A percentile compares a stretch with the other conserved stretches of the same genome.
Evolutionary conservation across 192 early-diverging fungal species (phyloP).

Genomic region (Dimargaris xerosporica): DNA sequence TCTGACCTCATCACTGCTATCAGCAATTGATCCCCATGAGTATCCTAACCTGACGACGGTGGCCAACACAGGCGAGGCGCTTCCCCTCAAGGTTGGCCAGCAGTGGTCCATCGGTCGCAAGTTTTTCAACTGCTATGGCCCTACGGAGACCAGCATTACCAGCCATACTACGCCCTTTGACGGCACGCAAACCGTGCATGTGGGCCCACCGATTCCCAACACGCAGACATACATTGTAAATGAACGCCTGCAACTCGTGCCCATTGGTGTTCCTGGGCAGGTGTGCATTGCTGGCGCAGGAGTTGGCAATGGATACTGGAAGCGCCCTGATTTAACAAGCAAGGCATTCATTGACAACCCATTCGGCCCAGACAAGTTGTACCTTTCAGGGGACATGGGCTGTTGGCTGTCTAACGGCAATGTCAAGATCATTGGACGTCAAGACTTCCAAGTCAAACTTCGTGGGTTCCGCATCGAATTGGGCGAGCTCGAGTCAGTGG

Average conservation of each 20-base stretch:
- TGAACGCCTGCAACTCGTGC: constrained; percentile 10
- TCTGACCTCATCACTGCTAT: neutral
- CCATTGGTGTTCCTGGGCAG: constrained; percentile 21
- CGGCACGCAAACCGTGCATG: neutral
- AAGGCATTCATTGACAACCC: neutral
- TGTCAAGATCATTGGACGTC: neutral
- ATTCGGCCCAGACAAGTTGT: neutral
- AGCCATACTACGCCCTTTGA: neutral
- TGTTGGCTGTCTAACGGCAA: constrained; percentile 3
- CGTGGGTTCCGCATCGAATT: constrained; percentile 6
- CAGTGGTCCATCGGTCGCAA: neutral
- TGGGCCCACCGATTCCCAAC: constrained; percentile 17
- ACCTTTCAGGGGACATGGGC: neutral
- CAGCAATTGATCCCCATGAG: neutral
- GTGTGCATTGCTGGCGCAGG: constrained; percentile 16
- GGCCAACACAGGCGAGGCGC: neutral
- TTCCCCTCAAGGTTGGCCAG: neutral
- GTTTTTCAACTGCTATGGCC: neutral
- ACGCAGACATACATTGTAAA: constrained; percentile 20
- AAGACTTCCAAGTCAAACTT: constrained; percentile 4
- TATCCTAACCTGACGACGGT: neutral
- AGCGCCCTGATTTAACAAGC: neutral
- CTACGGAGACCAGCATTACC: neutral
- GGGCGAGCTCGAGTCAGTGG: neutral
- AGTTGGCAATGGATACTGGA: neutral